Conservation (phyloP, 1,139 yeast genomes). For the Chernovozyma aurita region DNA sequence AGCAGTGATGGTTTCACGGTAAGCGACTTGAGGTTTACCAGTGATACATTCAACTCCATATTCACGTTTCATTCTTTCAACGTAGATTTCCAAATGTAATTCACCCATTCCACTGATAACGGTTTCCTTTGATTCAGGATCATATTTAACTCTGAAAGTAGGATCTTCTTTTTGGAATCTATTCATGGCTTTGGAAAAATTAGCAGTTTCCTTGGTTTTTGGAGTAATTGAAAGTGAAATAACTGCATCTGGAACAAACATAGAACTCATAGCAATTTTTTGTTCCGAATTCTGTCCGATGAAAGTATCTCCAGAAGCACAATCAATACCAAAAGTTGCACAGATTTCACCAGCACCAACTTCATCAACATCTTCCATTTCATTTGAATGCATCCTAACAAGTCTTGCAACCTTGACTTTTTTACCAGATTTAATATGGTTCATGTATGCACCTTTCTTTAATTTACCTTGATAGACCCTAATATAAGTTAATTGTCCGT, state of each 20-base stretch:
- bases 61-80: conserved; percentile 96
- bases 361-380: conserved; percentile 96
- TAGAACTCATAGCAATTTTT: conserved; percentile 87
- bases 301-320: conserved; percentile 99
- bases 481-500: conserved; percentile 94
- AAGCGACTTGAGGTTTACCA: conserved; percentile 97
- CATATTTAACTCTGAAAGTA: conserved; percentile 89
- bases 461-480: conserved; percentile 96
- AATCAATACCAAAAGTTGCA: conserved; percentile 98
- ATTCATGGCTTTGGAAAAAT: conserved; percentile 91
- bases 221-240: conserved; percentile 90
- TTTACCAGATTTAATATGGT: conserved; percentile 89
- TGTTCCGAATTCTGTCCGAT: conserved; percentile 67
- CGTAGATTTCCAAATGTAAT: conserved; percentile 91
- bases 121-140: conserved; percentile 90
- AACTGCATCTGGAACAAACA: conserved; percentile 98
- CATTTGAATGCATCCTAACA: conserved; percentile 98
- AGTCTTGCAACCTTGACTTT: conserved; percentile 91
- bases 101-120: conserved; percentile 99
- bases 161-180: conserved; percentile 99
- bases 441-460: conserved; percentile 85
- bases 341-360: conserved; percentile 98
- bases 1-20: conserved; percentile 84
- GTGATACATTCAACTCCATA: conserved; percentile 93
- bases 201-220: conserved; percentile 77